Conservation (phyloP, 352 stramenopile genomes). For the Lagenidium giganteum region DNA sequence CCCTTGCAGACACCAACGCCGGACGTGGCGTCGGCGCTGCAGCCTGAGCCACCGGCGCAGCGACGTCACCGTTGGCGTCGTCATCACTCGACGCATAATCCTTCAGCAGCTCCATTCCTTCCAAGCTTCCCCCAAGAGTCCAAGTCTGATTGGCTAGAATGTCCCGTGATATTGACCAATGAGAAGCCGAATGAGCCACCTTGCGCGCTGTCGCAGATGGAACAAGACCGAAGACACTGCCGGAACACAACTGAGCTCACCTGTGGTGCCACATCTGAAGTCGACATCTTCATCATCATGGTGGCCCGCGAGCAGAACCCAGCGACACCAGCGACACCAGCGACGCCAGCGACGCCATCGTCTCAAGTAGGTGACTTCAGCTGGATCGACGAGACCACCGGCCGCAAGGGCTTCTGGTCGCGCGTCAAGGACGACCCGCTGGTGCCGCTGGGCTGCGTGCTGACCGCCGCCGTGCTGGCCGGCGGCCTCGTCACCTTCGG, state of each 20-base stretch:
- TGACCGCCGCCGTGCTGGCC: constrained; percentile 56
- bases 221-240: no score
- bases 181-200: no score
- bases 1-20: no score
- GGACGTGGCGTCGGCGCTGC: no score
- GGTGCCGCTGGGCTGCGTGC: constrained; percentile 63
- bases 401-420: constrained; percentile 62
- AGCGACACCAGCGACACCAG: constrained; percentile 18
- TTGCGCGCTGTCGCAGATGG: no score
- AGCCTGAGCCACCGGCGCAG: background rate
- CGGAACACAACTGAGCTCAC: no score
- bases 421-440: constrained; percentile 69
- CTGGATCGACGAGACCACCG: constrained; percentile 58
- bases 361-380: constrained; percentile 50
- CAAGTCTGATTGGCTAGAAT: no score
- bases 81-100: constrained; percentile 8
- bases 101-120: constrained; percentile 9
- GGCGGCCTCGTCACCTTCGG: constrained; percentile 73
- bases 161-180: no score
- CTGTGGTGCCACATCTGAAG: no score
- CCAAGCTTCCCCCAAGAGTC: background rate
- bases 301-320: constrained; percentile 8
- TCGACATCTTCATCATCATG: background rate
- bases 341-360: background rate
- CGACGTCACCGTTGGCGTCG: background rate